Evolutionary conservation across 192 early-diverging fungal genomes (phyloP).

Genomic region (Coemansia sp.): DNA sequence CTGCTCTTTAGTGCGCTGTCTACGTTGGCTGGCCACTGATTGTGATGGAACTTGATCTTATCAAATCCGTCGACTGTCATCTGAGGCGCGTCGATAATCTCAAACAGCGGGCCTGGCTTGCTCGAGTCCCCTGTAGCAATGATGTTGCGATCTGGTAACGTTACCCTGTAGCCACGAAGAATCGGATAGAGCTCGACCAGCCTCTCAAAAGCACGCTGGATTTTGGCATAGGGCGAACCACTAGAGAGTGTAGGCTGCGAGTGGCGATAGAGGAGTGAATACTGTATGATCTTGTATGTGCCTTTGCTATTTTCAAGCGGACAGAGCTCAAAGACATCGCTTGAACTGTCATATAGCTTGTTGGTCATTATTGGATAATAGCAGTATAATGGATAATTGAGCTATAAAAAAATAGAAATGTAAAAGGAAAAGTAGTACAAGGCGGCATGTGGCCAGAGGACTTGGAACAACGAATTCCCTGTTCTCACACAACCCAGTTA

Average conservation of each 20-base stretch:
- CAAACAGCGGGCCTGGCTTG: conserved; percentile 2
- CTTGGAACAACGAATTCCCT: too few relatives aligned
- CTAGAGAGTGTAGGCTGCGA: too few relatives aligned
- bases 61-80: neutral
- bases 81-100: neutral
- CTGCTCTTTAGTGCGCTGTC: neutral
- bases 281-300: neutral
- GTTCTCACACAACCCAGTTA: too few relatives aligned
- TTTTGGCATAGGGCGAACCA: neutral
- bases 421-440: neutral
- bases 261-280: neutral
- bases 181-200: neutral
- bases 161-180: neutral
- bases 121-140: neutral
- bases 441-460: neutral
- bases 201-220: neutral
- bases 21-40: neutral
- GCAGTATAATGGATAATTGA: neutral
- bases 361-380: neutral
- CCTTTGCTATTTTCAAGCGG: neutral
- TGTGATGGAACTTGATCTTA: neutral
- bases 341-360: neutral
- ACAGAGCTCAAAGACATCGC: neutral
- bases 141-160: neutral
- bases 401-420: neutral